phyloP scores from a whole-genome alignment of 2,329 filamentous ascomycete species.

The Shiraia bambusicola region DNA sequence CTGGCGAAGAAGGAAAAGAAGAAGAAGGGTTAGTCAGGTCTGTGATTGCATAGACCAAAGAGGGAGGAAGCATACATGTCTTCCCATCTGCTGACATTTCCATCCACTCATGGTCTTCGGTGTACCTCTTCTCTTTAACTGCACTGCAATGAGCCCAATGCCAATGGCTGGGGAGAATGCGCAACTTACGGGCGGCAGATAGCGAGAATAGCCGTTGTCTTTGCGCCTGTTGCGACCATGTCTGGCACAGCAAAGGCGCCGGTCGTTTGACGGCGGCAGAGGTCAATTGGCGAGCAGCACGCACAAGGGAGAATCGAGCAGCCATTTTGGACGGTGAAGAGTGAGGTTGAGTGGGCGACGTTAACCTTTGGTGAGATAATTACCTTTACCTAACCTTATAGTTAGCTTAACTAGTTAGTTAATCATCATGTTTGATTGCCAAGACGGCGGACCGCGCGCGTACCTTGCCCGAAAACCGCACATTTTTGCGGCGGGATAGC shows the following conservation, averaged over 20 bases:
- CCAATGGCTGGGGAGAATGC: slow-evolving; percentile 6
- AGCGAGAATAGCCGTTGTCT: slow-evolving; percentile 43
- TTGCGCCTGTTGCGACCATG: slow-evolving; percentile 24
- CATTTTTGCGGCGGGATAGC: slow-evolving; percentile 24
- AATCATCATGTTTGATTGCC: slow-evolving; percentile 10
- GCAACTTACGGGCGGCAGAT: slow-evolving; percentile 35
- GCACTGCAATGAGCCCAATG: slow-evolving; percentile 16
- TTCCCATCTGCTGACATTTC: slow-evolving; percentile 81
- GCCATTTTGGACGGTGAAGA: slow-evolving; percentile 35
- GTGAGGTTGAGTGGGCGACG: slow-evolving; percentile 9
- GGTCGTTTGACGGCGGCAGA: slow-evolving; percentile 29
- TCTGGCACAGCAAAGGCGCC: slow-evolving; percentile 26
- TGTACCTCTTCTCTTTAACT: slow-evolving; percentile 80
- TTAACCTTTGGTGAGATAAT: slow-evolving; percentile 5
- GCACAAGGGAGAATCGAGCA: slow-evolving; percentile 34
- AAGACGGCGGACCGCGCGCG: slow-evolving; percentile 11
- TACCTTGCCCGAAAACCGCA: slow-evolving; percentile 19
- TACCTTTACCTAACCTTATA: too few species aligned
- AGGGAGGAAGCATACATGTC: slow-evolving; percentile 57
- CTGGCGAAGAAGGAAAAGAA: slow-evolving; percentile 39
- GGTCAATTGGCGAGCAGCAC: slow-evolving; percentile 40
- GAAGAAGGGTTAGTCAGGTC: slow-evolving; percentile 8
- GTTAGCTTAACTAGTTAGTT: too few species aligned
- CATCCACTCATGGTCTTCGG: slow-evolving; percentile 98
- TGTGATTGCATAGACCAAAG: background rate